Base-by-base conservation (phyloP, 129 eudicot genomes). In the Cynara cardunculus region DNA sequence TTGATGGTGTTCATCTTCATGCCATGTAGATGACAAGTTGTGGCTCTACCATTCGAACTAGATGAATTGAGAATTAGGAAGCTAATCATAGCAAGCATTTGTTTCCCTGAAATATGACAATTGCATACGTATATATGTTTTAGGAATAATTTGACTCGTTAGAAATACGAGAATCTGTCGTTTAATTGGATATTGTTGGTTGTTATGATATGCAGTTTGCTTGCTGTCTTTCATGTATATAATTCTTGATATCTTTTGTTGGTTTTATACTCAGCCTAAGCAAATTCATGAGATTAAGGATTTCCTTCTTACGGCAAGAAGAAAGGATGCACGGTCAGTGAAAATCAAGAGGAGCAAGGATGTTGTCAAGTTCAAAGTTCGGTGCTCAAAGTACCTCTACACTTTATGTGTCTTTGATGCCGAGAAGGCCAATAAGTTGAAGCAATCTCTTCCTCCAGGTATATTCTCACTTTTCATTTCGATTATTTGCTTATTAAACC, bases 391-490 rank as follows among this genome's bases (percentile, higher is more conserved):
- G 74, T 69, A 69, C 74, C 74, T 69, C 37, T 69, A 69, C 74
- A 69, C 74, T 5, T 16, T 69, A 31, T 69, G 74, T 14, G 74
- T 69, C 21, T 69, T 31, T 27, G 74, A 69, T 25, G 21, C 41
- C 21, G 82, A 78, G 69, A 78, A 78, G 76, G 82, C 82, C 19
- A 73, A 78, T 14, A 78, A 78, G 26, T 78, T 78, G 82, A 78
- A 78, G 82, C 82, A 78, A 44, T 78, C 82, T 37, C 82, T 78
- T 44, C 82, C 82, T 35, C 82, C 82, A 69, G 82, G 82, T 78
- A 25, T 62, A n/a, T n/a, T n/a, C n/a, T n/a, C n/a, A n/a, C n/a
- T n/a, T n/a, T 27, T 27, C 30, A 27, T 27, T 27, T 27, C 30
- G 2, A 1, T 27, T 27, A 27, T 27, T 1, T 27, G 30, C 2